Conservation (phyloP, 1,139 yeast species). For the Entelexis sorbosivorans region DNA sequence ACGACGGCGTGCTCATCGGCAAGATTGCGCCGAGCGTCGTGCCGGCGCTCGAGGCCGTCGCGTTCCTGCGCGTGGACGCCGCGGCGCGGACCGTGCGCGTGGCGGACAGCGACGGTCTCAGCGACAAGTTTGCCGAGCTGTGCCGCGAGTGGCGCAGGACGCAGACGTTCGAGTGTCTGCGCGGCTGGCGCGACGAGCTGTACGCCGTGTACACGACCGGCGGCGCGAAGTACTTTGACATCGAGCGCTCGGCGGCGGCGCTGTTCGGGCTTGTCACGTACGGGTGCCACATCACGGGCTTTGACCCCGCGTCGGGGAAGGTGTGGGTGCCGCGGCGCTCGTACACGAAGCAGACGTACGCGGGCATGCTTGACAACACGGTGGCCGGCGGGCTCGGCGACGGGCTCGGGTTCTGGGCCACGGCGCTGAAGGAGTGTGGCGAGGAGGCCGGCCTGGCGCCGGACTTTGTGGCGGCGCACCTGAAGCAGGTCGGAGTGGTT, state of each 20-base stretch:
- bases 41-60: slow-evolving; percentile 30
- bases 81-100: slow-evolving; percentile 33
- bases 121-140: slow-evolving; percentile 35
- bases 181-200: slow-evolving; percentile 83
- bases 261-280: slow-evolving; percentile 77
- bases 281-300: slow-evolving; percentile 83
- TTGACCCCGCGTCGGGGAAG: slow-evolving; percentile 40
- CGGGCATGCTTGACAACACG: slow-evolving; percentile 83
- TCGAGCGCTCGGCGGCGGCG: slow-evolving; percentile 76
- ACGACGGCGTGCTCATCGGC: slow-evolving; percentile 47
- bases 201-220: slow-evolving; percentile 58
- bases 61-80: slow-evolving; percentile 33
- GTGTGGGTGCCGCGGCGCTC: slow-evolving; percentile 86
- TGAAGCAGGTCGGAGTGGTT: slow-evolving; percentile 51
- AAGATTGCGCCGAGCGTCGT: slow-evolving; percentile 42
- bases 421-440: slow-evolving; percentile 70
- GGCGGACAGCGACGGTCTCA: slow-evolving; percentile 27
- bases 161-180: slow-evolving; percentile 36
- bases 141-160: slow-evolving; percentile 38
- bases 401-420: slow-evolving; percentile 65
- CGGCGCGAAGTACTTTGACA: slow-evolving; percentile 45
- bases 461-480: slow-evolving; percentile 39
- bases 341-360: slow-evolving; percentile 67
- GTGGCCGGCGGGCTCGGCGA: slow-evolving; percentile 91
- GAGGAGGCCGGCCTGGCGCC: slow-evolving; percentile 80